These are phyloP conservation scores for Globisporangium paddicum DNA, from an alignment of 352 stramenopile species.

Conservation along the genomic window DNA sequence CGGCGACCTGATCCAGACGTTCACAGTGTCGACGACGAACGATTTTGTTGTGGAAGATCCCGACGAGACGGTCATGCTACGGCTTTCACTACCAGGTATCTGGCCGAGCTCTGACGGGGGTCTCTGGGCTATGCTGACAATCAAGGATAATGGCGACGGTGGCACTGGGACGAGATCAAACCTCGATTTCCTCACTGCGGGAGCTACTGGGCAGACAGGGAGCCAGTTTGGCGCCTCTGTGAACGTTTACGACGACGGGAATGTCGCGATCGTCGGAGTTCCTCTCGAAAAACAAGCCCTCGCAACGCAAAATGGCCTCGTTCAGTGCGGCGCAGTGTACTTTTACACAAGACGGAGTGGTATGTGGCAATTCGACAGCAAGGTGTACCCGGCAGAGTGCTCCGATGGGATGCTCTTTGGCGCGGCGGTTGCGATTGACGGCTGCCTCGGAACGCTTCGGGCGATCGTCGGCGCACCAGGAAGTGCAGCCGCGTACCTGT, in stretches of 20 bases:
- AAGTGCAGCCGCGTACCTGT: slow-evolving; percentile 46
- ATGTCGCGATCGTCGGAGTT: slow-evolving; percentile 64
- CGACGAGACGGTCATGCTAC: slow-evolving; percentile 88
- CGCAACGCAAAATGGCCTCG: neutral
- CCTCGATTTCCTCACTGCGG: slow-evolving; percentile 49
- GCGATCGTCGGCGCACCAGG: slow-evolving; percentile 72
- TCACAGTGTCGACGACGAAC: slow-evolving; percentile 83
- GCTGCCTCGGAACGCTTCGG: slow-evolving; percentile 44
- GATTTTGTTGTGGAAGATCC: slow-evolving; percentile 90
- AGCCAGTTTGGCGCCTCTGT: slow-evolving; percentile 52
- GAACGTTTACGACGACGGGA: slow-evolving; percentile 56
- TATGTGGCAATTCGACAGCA: slow-evolving; percentile 63
- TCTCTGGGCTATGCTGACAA: slow-evolving; percentile 85
- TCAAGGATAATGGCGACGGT: slow-evolving; percentile 91
- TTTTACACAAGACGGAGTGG: slow-evolving; percentile 61
- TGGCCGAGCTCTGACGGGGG: slow-evolving; percentile 87
- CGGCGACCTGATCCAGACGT: slow-evolving; percentile 40
- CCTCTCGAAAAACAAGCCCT: slow-evolving; percentile 36
- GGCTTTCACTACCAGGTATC: slow-evolving; percentile 90
- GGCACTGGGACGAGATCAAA: slow-evolving; percentile 70
- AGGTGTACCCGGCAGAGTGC: slow-evolving; percentile 45
- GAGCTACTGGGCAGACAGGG: slow-evolving; percentile 21
- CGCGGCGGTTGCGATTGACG: slow-evolving; percentile 64
- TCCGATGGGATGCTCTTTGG: slow-evolving; percentile 49
- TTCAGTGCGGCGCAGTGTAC: slow-evolving; percentile 60